Conservation (phyloP, 306 rosid species). For the Citrullus mucosospermus region DNA sequence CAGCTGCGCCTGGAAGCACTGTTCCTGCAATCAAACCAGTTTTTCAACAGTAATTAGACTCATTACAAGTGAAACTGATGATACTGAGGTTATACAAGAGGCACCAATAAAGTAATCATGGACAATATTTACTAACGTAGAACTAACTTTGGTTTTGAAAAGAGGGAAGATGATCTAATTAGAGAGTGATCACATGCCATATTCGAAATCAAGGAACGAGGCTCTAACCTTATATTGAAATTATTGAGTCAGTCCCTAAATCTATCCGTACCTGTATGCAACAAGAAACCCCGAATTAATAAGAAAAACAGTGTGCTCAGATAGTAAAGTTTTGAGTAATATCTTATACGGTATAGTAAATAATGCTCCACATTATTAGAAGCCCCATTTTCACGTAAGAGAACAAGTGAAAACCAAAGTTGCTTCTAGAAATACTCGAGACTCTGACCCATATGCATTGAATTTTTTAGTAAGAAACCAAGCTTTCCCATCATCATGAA, state of each 20-base stretch:
- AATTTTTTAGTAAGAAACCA: neutral
- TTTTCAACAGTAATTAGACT: neutral
- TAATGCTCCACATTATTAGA: neutral
- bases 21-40: conserved; percentile 2
- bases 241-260: neutral
- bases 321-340: neutral
- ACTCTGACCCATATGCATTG: neutral
- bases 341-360: neutral
- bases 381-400: neutral
- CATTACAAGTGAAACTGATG: neutral
- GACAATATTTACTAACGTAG: neutral
- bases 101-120: neutral
- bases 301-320: neutral
- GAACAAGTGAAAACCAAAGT: neutral
- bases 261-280: neutral
- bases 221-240: conserved; percentile 7
- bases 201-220: neutral
- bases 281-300: neutral
- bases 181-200: neutral
- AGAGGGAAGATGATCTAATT: neutral
- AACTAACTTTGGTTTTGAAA: neutral
- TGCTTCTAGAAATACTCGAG: neutral
- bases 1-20: neutral
- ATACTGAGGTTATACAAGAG: neutral
- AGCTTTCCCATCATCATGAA: neutral